A percentile compares a stretch with the other conserved stretches of the same genome.
Conservation (phyloP, 441 rosid species). For the Erodium chrysanthum region DNA sequence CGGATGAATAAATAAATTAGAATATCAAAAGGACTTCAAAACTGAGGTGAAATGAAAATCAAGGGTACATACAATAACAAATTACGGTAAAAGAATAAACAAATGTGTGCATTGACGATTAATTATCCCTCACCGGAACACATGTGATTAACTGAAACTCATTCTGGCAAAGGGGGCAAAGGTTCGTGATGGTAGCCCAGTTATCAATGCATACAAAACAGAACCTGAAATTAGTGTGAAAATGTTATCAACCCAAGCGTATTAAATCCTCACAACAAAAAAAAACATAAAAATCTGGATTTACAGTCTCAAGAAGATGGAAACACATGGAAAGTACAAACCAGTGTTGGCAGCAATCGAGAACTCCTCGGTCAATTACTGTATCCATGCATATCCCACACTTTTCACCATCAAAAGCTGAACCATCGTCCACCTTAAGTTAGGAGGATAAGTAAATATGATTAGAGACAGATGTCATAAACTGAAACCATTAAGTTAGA, state of each 20-base stretch:
- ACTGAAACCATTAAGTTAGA: conserved; percentile 7
- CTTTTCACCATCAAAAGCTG: conserved; percentile 57
- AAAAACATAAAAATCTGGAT: background rate
- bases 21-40: conserved; percentile 15
- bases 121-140: conserved; percentile 66
- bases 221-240: conserved; percentile 50
- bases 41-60: background rate
- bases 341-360: conserved; percentile 98
- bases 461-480: conserved; percentile 2
- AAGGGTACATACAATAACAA: background rate
- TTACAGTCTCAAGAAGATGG: conserved; percentile 1
- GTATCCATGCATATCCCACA: conserved; percentile 98
- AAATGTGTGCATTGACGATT: conserved; percentile 9
- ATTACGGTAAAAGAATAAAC: background rate
- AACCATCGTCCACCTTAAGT: conserved; percentile 42
- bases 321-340: conserved; percentile 21
- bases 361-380: conserved; percentile 75
- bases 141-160: conserved; percentile 95
- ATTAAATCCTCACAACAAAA: background rate
- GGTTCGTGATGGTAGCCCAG: conserved; percentile 94
- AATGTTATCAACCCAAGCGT: conserved; percentile 16
- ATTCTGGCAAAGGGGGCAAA: conserved; percentile 93
- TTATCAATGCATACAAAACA: conserved; percentile 95
- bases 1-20: conserved; percentile 6
- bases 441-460: conserved; percentile 6